Base-by-base conservation (phyloP, 1,139 yeast genomes). In the Yamadazyma atmosphaerica region DNA sequence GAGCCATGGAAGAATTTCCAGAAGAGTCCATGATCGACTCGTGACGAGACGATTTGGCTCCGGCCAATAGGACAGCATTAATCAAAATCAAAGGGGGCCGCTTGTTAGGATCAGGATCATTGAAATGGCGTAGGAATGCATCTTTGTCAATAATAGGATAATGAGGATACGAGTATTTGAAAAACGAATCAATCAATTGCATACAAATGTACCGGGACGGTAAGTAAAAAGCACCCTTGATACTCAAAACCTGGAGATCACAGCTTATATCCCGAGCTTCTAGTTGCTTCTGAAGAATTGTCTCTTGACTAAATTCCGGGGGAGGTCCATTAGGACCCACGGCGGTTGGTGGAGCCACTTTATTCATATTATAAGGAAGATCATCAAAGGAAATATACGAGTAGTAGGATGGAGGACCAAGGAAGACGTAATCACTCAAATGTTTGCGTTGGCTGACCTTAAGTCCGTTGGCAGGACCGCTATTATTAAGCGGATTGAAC, bases 191-290 rank as follows among this genome's bases (percentile, higher is more conserved):
- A 29, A 86, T 71, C 43, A 82, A 65, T 45, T 77, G 82, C 45
- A 74, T 75, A 42, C 86, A 73, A 10, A 83, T 63, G 32, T 73
- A 78, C 32, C 73, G 65, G 13, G 79, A 74, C 0, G 94, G 94
- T 26, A 85, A 56, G 33, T 74, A 59, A 51, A 85, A 84, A 4
- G 89, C 86, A 2, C 92, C 92, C 41, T 83, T 65, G 40, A 80
- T 51, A 50, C 79, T 75, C 43, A 85, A 63, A 35, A 82, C 73
- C 52, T 81, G 83, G 50, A 81, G 68, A 47, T 84, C 90, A 10
- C 19, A 23, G 4, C 32, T n/a, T 11, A 34, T 27, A 22, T 42
- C 35, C 4, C 24, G 18, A 11, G 23, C 21, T 15, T 33, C 22
- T 6, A 23, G 26, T 23, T 23, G 26, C n/a, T n/a, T 23, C 11